Conservation (phyloP, 2,329 filamentous ascomycete genomes). For the Trichoderma sp. region DNA sequence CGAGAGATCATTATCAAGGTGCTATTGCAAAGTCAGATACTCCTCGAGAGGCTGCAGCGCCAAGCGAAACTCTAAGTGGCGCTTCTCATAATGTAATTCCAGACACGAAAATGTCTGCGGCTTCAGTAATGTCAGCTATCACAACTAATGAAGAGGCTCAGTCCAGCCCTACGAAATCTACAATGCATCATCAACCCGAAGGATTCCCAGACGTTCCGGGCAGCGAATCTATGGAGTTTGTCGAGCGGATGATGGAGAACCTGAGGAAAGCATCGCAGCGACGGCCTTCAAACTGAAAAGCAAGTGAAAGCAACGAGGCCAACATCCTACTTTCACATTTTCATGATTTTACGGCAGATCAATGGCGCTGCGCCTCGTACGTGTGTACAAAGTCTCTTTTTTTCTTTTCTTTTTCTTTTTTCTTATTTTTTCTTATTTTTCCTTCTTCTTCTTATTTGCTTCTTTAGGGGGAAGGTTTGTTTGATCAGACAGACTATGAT, state of each 20-base stretch:
- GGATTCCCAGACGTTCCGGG: slow-evolving; percentile 43
- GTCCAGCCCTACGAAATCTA: not conserved
- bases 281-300: not conserved
- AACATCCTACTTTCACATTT: not conserved
- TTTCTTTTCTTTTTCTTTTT: not conserved
- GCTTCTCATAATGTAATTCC: not conserved
- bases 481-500: slow-evolving; percentile 1
- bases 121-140: not conserved
- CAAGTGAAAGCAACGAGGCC: not conserved
- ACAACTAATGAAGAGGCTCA: not conserved
- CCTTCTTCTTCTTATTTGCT: not conserved
- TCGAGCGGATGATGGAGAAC: slow-evolving; percentile 53
- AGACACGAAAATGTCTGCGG: not conserved
- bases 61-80: not conserved
- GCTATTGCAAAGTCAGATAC: not conserved
- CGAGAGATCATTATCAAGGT: not conserved
- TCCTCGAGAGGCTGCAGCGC: not conserved
- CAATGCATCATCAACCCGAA: slow-evolving; percentile 23
- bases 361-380: not conserved
- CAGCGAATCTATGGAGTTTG: slow-evolving; percentile 45
- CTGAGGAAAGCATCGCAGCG: slow-evolving; percentile 41
- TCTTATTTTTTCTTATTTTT: not conserved
- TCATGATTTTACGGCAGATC: not conserved
- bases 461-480: not conserved
- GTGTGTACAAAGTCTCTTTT: not conserved